These are phyloP conservation scores for Sapria himalayana DNA, from an alignment of 345 rosid species.

Conservation along the genomic window DNA sequence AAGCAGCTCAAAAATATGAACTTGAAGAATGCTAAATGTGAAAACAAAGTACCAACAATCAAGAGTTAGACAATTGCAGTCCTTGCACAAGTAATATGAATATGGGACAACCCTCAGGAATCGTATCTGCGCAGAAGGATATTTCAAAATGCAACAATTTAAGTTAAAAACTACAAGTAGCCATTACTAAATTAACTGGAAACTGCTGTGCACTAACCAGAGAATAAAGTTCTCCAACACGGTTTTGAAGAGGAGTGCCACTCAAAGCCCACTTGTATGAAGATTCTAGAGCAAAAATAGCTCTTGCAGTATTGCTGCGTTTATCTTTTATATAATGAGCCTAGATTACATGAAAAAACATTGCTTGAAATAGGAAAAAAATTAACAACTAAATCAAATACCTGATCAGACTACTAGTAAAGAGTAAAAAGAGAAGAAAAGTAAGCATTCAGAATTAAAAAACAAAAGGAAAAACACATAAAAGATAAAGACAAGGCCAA, in stretches of 20 bases:
- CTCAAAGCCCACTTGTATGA: constrained; percentile 86
- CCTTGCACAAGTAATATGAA: constrained; percentile 89
- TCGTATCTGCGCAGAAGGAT: constrained; percentile 48
- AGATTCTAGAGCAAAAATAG: constrained; percentile 67
- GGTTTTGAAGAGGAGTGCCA: constrained; percentile 97
- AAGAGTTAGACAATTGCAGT: constrained; percentile 77
- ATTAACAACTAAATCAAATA: no score
- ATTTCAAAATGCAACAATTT: constrained; percentile 7
- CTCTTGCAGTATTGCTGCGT: constrained; percentile 79
- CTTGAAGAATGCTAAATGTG: not conserved
- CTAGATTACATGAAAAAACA: constrained; percentile 14
- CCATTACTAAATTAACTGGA: constrained; percentile 4
- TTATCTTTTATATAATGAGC: constrained; percentile 86
- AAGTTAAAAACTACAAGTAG: constrained; percentile 9
- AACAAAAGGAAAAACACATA: not conserved
- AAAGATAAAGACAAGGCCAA: not conserved
- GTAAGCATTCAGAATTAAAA: not conserved
- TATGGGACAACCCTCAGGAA: constrained; percentile 68
- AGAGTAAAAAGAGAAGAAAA: not conserved
- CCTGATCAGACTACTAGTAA: not conserved
- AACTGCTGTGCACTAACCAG: constrained; percentile 31
- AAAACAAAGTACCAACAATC: constrained; percentile 60
- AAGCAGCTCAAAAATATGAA: not conserved
- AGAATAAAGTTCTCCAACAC: constrained; percentile 95
- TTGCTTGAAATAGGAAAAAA: not conserved